These are phyloP conservation scores for Dichotomopilus funicola DNA, from an alignment of 2,329 filamentous ascomycete genomes.

Conservation along the genomic window DNA sequence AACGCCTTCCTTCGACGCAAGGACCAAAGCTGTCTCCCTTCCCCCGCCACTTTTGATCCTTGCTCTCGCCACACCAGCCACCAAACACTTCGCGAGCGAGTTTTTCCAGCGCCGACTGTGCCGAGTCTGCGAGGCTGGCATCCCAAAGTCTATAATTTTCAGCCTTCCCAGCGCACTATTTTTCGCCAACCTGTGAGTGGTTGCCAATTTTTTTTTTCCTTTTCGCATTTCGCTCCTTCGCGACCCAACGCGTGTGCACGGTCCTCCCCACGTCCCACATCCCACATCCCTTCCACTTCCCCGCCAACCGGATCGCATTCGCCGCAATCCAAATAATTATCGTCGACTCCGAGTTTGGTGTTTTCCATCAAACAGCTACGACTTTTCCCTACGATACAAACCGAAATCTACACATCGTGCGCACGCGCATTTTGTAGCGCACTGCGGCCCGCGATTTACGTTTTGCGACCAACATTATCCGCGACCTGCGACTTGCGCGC, in stretches of 20 bases:
- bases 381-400: no score
- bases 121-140: conserved; percentile 25
- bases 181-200: conserved; percentile 25
- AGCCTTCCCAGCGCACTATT: conserved; percentile 23
- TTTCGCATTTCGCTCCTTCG: conserved; percentile 30
- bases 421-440: no score
- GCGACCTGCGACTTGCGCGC: not conserved
- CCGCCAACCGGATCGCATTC: conserved; percentile 7
- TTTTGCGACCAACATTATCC: not conserved
- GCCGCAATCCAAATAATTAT: conserved; percentile 9
- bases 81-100: conserved; percentile 6
- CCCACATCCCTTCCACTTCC: conserved; percentile 11
- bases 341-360: not conserved
- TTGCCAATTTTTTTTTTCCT: conserved; percentile 21
- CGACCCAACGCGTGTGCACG: conserved; percentile 25
- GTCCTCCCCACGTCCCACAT: conserved; percentile 12
- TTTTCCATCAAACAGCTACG: no score
- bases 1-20: not conserved
- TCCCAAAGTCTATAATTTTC: conserved; percentile 23
- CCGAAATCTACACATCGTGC: no score
- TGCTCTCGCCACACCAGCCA: conserved; percentile 3
- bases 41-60: not conserved
- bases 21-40: not conserved
- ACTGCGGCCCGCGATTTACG: no score
- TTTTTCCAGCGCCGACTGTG: conserved; percentile 20